phyloP scores from a whole-genome alignment of 768 basidiomycete species.

The Agaricus subrufescens region DNA sequence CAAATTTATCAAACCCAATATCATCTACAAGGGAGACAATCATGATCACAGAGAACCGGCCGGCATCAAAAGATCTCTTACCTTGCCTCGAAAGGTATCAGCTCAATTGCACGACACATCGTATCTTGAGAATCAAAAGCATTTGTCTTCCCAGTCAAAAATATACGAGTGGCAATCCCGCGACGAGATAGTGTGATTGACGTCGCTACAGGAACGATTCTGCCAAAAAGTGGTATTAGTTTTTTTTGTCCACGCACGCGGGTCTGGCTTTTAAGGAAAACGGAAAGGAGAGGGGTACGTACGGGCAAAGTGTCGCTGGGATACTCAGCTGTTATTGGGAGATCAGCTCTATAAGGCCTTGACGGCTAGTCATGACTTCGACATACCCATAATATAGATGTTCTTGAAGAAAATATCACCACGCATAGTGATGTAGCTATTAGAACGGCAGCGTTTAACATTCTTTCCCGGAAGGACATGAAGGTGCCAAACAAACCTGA shows the following conservation, averaged over 20 bases:
- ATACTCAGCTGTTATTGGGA: not conserved
- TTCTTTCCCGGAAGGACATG: too few relatives aligned
- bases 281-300: not conserved
- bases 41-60: too few relatives aligned
- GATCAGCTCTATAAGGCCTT: not conserved
- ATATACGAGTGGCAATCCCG: not conserved
- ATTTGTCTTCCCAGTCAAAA: not conserved
- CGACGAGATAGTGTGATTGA: not conserved
- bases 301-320: slow-evolving; percentile 4
- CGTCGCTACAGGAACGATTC: not conserved
- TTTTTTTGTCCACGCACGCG: not conserved
- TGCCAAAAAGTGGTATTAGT: not conserved
- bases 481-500: not conserved
- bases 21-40: too few relatives aligned
- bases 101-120: not conserved
- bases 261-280: not conserved
- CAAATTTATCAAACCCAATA: too few relatives aligned
- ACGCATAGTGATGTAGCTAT: slow-evolving; percentile 1
- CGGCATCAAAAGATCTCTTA: too few relatives aligned
- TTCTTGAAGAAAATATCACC: slow-evolving; percentile 1
- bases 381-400: not conserved
- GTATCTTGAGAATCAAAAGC: not conserved
- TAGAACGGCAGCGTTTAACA: not conserved
- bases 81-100: not conserved
- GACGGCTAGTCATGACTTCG: not conserved